phyloP scores from a whole-genome alignment of 805 yeast species.

The Schwanniomyces sp. region DNA sequence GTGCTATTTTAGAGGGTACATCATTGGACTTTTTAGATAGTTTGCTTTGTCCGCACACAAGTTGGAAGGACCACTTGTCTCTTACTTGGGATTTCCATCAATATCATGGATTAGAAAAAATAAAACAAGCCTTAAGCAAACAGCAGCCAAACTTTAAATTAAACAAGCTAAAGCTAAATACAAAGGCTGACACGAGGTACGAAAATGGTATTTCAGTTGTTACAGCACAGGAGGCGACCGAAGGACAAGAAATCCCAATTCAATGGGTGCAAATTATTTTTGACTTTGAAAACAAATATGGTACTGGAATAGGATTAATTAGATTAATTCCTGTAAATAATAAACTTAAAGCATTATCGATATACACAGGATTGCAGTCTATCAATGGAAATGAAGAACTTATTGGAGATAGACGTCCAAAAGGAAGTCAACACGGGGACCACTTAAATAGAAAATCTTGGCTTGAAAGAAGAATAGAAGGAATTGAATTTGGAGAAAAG shows the following conservation, averaged over 20 bases:
- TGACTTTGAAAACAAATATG: conserved; percentile 28
- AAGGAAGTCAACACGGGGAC: conserved; percentile 41
- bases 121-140: conserved; percentile 15
- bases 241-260: conserved; percentile 21
- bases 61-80: conserved; percentile 40
- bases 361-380: conserved; percentile 35
- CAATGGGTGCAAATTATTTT: conserved; percentile 35
- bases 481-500: conserved; percentile 24
- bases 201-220: conserved; percentile 27
- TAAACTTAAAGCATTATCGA: conserved; percentile 27
- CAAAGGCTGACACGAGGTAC: conserved; percentile 22
- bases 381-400: conserved; percentile 30
- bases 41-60: conserved; percentile 18
- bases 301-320: conserved; percentile 30
- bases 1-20: conserved; percentile 5
- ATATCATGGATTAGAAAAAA: conserved; percentile 26
- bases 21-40: conserved; percentile 12
- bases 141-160: conserved; percentile 16
- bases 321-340: conserved; percentile 23
- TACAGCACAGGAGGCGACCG: conserved; percentile 24
- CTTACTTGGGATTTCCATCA: conserved; percentile 32
- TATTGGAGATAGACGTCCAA: conserved; percentile 28
- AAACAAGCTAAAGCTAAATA: conserved; percentile 25
- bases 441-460: conserved; percentile 36
- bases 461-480: conserved; percentile 32